A percentile compares a stretch with the other conserved stretches of the same genome.
Evolutionary conservation across 306 rosid genomes (phyloP).

Genomic region (Senna siamea): DNA sequence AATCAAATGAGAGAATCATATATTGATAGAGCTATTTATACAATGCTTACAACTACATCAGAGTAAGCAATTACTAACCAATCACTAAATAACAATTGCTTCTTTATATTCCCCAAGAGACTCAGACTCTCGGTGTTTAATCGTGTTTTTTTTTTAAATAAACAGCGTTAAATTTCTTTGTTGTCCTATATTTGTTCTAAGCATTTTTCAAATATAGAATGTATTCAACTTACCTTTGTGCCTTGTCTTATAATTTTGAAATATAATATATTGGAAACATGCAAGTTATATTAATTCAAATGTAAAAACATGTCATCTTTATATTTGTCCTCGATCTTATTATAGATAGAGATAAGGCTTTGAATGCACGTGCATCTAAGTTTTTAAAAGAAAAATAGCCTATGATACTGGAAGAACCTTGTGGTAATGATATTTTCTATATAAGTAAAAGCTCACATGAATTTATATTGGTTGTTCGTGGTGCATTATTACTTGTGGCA

Average conservation of each 20-base stretch:
- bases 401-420: not conserved
- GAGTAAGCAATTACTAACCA: too few species aligned
- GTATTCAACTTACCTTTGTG: not conserved
- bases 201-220: not conserved
- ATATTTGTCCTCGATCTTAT: slow-evolving; percentile 23
- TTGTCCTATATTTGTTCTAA: not conserved
- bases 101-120: too few species aligned
- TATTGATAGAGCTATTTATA: too few species aligned
- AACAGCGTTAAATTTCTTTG: too few species aligned
- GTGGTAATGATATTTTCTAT: not conserved
- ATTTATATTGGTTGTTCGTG: not conserved
- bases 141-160: too few species aligned
- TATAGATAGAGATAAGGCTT: slow-evolving; percentile 17
- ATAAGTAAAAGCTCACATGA: not conserved
- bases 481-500: not conserved
- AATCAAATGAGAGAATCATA: too few species aligned
- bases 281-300: slow-evolving; percentile 11
- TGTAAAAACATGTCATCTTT: slow-evolving; percentile 4
- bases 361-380: slow-evolving; percentile 13
- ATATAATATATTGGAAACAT: not conserved
- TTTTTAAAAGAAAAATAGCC: not conserved
- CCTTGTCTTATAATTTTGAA: not conserved
- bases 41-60: too few species aligned
- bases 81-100: too few species aligned
- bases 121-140: too few species aligned